Conservation (phyloP, 768 basidiomycete genomes). For the Kondoa subrosea region DNA sequence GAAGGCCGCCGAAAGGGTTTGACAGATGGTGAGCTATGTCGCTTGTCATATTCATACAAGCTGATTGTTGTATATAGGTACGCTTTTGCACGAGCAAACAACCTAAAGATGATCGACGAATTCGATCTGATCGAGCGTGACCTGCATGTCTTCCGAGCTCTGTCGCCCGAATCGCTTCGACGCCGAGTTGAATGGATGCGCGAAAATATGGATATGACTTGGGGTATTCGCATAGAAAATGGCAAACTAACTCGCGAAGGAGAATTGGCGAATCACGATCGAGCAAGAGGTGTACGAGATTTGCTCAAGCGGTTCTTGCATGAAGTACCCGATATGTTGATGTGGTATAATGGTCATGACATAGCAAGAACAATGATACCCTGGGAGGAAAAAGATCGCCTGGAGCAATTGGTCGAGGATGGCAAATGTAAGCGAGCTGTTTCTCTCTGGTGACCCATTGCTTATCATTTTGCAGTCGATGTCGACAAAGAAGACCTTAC, state of each 20-base stretch:
- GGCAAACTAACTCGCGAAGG: conserved; percentile 22
- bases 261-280: conserved; percentile 25
- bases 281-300: conserved; percentile 23
- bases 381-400: conserved; percentile 23
- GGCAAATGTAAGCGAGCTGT: conserved; percentile 21
- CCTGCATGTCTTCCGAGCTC: conserved; percentile 28
- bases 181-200: conserved; percentile 21
- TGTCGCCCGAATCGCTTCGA: conserved; percentile 23
- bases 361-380: conserved; percentile 22
- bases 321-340: conserved; percentile 25
- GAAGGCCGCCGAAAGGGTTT: conserved; percentile 73
- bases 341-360: conserved; percentile 28
- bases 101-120: conserved; percentile 27
- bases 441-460: not conserved
- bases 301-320: conserved; percentile 23
- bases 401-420: conserved; percentile 20
- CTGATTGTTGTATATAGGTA: not conserved
- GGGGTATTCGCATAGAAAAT: conserved; percentile 23
- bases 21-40: conserved; percentile 52
- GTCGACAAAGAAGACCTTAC: conserved; percentile 20
- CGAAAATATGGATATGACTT: conserved; percentile 18
- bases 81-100: conserved; percentile 17
- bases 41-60: not conserved
- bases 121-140: conserved; percentile 30
- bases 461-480: conserved; percentile 18